Evolutionary conservation across 2,329 filamentous ascomycete genomes (phyloP).

Genomic region (Daldinia sp.): DNA sequence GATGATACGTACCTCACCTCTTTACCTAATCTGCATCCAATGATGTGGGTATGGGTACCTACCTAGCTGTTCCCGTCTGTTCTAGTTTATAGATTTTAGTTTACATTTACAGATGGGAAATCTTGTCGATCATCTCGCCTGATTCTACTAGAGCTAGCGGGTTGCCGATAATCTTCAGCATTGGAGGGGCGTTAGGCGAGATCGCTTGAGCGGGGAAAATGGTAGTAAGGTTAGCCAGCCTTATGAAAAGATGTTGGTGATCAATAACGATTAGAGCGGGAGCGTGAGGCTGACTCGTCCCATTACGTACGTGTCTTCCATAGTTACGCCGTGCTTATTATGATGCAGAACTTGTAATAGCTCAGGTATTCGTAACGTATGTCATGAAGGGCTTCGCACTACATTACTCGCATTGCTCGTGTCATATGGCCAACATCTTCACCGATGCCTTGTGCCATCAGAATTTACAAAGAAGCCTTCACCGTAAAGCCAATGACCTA

Average conservation of each 20-base stretch:
- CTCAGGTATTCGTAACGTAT: not conserved
- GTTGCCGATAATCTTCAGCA: constrained; percentile 4
- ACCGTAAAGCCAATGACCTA: constrained; percentile 1
- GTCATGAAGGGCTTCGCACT: constrained; percentile 13
- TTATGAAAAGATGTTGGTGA: constrained; percentile 13
- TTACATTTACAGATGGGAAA: not conserved
- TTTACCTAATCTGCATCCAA: not conserved
- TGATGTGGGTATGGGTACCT: not conserved
- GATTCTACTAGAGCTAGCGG: constrained; percentile 2
- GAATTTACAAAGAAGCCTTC: constrained; percentile 6
- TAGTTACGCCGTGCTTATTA: constrained; percentile 34
- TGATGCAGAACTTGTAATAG: constrained; percentile 10
- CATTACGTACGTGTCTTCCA: constrained; percentile 22
- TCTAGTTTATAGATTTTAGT: not conserved
- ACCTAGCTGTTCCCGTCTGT: not conserved
- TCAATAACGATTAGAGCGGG: constrained; percentile 25
- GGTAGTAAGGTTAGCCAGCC: constrained; percentile 1
- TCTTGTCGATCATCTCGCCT: not conserved
- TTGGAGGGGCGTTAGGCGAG: constrained; percentile 2
- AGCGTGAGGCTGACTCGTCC: constrained; percentile 38
- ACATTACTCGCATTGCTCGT: constrained; percentile 18
- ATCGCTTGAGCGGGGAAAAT: constrained; percentile 1
- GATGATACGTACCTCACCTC: not conserved
- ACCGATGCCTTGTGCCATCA: constrained; percentile 18
- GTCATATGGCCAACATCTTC: constrained; percentile 21